These are phyloP conservation scores for Penicillium sp. DNA, from an alignment of 2,329 filamentous ascomycete species.

Conservation along the genomic window DNA sequence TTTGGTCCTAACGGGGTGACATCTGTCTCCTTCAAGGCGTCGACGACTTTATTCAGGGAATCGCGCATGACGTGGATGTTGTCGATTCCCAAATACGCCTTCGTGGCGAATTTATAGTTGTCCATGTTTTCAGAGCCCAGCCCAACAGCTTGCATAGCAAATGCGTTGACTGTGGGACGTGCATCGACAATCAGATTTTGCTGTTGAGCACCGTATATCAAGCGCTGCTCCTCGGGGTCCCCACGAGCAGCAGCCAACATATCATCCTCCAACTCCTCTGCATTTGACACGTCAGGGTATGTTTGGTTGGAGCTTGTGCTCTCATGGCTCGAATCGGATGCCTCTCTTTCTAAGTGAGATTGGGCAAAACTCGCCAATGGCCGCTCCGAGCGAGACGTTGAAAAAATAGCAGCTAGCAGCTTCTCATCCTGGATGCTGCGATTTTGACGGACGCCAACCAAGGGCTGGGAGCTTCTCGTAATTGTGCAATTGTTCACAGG, in stretches of 20 bases:
- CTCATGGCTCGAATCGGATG: constrained; percentile 51
- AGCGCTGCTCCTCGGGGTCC: constrained; percentile 60
- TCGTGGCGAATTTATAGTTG: constrained; percentile 86
- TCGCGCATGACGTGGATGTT: constrained; percentile 98
- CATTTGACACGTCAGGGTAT: constrained; percentile 57
- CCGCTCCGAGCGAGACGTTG: constrained; percentile 58
- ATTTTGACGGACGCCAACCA: constrained; percentile 80
- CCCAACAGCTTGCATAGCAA: constrained; percentile 89
- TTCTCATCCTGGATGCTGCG: constrained; percentile 95
- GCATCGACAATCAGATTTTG: constrained; percentile 95
- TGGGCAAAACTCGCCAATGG: constrained; percentile 42
- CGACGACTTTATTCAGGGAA: constrained; percentile 81
- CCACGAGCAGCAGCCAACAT: constrained; percentile 56
- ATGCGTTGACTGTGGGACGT: constrained; percentile 86
- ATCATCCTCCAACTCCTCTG: constrained; percentile 67
- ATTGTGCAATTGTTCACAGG: constrained; percentile 96
- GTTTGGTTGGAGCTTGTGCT: constrained; percentile 36
- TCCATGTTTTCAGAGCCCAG: constrained; percentile 97
- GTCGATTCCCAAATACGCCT: constrained; percentile 91
- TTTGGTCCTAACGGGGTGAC: constrained; percentile 78
- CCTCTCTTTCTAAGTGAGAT: constrained; percentile 42
- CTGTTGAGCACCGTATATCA: constrained; percentile 88
- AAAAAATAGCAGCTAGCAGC: constrained; percentile 87
- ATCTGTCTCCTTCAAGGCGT: constrained; percentile 89
- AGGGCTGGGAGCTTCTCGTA: constrained; percentile 87